phyloP scores from a whole-genome alignment of 192 early-diverging fungal genomes.

The Ambispora gerdemannii region DNA sequence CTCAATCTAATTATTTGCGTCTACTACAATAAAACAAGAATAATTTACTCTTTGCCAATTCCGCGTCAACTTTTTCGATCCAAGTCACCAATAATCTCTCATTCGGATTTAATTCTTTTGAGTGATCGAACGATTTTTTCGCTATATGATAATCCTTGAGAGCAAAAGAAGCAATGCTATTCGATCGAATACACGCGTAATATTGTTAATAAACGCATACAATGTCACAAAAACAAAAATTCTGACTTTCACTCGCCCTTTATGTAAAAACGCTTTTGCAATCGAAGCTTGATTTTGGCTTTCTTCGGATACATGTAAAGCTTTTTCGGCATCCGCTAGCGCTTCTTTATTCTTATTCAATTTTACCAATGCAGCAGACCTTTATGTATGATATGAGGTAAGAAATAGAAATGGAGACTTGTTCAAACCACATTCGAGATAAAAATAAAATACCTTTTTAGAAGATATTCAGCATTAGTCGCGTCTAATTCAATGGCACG shows the following conservation, averaged over 20 bases:
- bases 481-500: slow-evolving; percentile 64
- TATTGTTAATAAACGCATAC: background rate
- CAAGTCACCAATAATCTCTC: slow-evolving; percentile 51
- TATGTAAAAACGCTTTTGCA: slow-evolving; percentile 67
- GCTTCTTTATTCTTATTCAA: slow-evolving; percentile 59
- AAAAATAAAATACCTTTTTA: slow-evolving; percentile 50
- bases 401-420: background rate
- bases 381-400: slow-evolving; percentile 7
- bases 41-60: slow-evolving; percentile 54
- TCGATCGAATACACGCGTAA: background rate
- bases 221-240: background rate
- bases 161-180: slow-evolving; percentile 54
- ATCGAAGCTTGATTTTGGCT: slow-evolving; percentile 47
- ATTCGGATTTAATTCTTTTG: slow-evolving; percentile 43
- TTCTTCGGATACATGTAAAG: slow-evolving; percentile 51
- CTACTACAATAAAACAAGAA: slow-evolving; percentile 38
- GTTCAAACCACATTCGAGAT: background rate
- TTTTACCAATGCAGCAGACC: slow-evolving; percentile 63
- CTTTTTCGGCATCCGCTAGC: slow-evolving; percentile 62
- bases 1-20: slow-evolving; percentile 31
- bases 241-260: slow-evolving; percentile 41
- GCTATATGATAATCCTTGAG: slow-evolving; percentile 61
- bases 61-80: slow-evolving; percentile 55
- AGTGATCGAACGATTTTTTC: slow-evolving; percentile 46
- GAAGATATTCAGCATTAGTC: slow-evolving; percentile 59